These are phyloP conservation scores for Mucor lusitanicus DNA, from an alignment of 371 early-diverging fungal species.

Conservation along the genomic window DNA sequence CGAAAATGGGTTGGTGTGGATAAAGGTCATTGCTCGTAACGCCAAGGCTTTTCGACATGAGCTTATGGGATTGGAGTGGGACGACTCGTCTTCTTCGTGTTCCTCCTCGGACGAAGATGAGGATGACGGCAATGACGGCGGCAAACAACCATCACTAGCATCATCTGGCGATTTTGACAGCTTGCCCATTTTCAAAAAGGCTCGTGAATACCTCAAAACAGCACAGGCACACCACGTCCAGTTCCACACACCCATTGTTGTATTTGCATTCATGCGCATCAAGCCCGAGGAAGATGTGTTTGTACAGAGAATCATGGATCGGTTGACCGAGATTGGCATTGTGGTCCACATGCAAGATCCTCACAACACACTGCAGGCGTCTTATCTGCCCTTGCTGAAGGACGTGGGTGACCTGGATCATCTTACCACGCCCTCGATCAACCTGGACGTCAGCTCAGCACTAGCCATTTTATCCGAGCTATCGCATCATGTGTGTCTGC, in stretches of 20 bases:
- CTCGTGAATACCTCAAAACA: constrained; percentile 38
- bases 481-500: constrained; percentile 41
- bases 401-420: constrained; percentile 6
- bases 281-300: constrained; percentile 31
- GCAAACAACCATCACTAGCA: background rate
- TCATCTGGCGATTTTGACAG: constrained; percentile 29
- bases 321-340: constrained; percentile 41
- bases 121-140: background rate
- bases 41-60: constrained; percentile 54
- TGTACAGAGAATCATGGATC: constrained; percentile 41
- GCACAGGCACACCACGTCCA: constrained; percentile 56
- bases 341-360: constrained; percentile 25
- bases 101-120: background rate
- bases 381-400: constrained; percentile 10
- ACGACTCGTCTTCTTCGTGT: constrained; percentile 14
- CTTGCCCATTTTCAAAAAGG: constrained; percentile 55
- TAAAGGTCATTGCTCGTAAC: constrained; percentile 57
- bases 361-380: background rate
- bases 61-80: constrained; percentile 46
- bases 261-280: constrained; percentile 59
- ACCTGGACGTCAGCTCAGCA: constrained; percentile 60
- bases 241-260: constrained; percentile 51
- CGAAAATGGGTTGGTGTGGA: constrained; percentile 53
- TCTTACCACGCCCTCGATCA: constrained; percentile 37
- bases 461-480: constrained; percentile 55